phyloP scores from a whole-genome alignment of 495 filamentous ascomycete species.

The Lasiosphaeria ovina region DNA sequence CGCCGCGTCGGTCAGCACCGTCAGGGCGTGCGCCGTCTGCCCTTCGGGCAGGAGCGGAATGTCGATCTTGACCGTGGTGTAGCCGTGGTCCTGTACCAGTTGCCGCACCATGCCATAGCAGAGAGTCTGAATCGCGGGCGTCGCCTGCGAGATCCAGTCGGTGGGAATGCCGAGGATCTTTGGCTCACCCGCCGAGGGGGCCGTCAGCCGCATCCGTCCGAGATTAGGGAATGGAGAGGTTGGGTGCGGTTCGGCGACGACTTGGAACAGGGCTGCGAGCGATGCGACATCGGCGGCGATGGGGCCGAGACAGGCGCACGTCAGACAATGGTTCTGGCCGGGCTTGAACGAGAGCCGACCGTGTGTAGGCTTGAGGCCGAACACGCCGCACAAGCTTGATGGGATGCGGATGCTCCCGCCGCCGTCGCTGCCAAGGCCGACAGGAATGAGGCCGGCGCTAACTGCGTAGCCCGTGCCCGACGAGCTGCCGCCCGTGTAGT shows the following conservation, averaged over 20 bases:
- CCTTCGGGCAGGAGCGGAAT: constrained; percentile 74
- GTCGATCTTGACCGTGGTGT: constrained; percentile 62
- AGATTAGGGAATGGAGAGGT: constrained; percentile 48
- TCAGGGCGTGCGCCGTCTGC: constrained; percentile 74
- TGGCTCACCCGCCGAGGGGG: constrained; percentile 12
- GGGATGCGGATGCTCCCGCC: constrained; percentile 83
- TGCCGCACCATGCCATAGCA: constrained; percentile 59
- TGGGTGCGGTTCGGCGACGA: constrained; percentile 68
- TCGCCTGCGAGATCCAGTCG: constrained; percentile 68
- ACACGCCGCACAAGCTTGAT: constrained; percentile 73
- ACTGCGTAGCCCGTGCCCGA: constrained; percentile 77
- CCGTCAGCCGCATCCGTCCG: constrained; percentile 14
- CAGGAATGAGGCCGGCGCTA: constrained; percentile 68
- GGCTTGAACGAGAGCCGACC: constrained; percentile 65
- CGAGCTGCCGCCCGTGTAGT: constrained; percentile 83
- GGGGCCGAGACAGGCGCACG: constrained; percentile 66
- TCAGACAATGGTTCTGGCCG: constrained; percentile 56
- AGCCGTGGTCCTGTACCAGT: constrained; percentile 55
- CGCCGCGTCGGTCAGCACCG: constrained; percentile 72
- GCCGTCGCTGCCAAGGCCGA: constrained; percentile 77
- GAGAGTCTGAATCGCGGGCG: constrained; percentile 56
- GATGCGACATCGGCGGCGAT: constrained; percentile 72
- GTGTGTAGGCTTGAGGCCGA: constrained; percentile 79
- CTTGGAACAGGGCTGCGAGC: constrained; percentile 67
- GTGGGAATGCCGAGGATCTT: constrained; percentile 64